Evolutionary conservation across 306 rosid species (phyloP), one percentile per base, ranked within the genome.

Genomic region (Macrotyloma uniflorum): DNA sequence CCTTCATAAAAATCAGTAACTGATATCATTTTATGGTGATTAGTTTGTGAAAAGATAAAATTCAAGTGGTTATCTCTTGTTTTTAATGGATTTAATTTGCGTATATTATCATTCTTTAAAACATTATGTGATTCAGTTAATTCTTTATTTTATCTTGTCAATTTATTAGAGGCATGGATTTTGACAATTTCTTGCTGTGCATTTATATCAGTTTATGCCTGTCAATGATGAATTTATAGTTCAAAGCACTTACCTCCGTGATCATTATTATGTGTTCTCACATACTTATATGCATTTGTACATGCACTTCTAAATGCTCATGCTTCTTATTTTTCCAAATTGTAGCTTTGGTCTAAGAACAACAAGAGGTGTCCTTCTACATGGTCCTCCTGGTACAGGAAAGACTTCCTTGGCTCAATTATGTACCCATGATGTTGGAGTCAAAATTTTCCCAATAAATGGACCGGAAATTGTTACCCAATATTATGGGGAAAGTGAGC

Each of bases 371-470:
- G 93, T 90, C 77, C 97, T 94, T 87, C 97, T 94, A 74, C 97
- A 89, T 75, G 97, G 98, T 33, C 95, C 98, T 33, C 90, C 98
- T 76, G 98, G 98, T 80, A 94, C 97, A 12, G 98, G 98, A 82
- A 94, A 94, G 85, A 89, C 98, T 83, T 87, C 93, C 30, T 76
- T 94, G 84, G 98, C 91, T 83, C 87, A 36, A 33, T 54, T 89
- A 70, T 94, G 97, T 84, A 90, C 88, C 69, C 87, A 16, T 82
- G 93, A 94, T 78, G 91, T 83, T 61, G 97, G 95, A 74, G 83
- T 94, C 83, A 90, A 82, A 6, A 57, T 92, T 71, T 94, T 89
- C 85, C 77, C 84, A 42, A 85, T 94, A 76, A 88, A 89, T 80
- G 98, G 96, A 75, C 92, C 97, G 80, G 97, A 92, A 88, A 85